A percentile compares a stretch with the other conserved stretches of the same genome.
phyloP scores from a whole-genome alignment of 108 stramenopile species.

The Bacterosira constricta region DNA sequence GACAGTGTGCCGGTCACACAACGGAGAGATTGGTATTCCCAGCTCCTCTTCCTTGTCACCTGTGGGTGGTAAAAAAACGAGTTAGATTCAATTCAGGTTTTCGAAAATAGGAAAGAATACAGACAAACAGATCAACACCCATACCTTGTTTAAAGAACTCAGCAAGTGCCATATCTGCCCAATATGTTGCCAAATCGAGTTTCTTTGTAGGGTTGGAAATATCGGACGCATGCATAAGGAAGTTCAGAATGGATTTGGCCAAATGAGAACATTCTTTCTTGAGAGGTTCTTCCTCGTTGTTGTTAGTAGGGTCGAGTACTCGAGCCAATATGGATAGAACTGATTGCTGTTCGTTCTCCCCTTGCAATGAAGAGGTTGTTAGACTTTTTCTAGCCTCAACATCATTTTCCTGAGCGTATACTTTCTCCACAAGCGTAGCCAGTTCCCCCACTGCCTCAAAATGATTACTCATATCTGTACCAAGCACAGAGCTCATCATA shows the following conservation, averaged over 20 bases:
- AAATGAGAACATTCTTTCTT: background rate
- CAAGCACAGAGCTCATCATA: conserved; percentile 72
- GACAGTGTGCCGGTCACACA: conserved; percentile 64
- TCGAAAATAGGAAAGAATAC: background rate
- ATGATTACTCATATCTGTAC: conserved; percentile 87
- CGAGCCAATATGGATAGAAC: background rate
- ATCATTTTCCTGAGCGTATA: background rate
- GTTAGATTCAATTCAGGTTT: background rate
- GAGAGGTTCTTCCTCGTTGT: background rate
- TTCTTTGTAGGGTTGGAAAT: conserved; percentile 77
- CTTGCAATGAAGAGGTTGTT: background rate
- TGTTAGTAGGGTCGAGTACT: background rate
- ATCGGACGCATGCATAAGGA: conserved; percentile 73
- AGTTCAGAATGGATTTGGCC: conserved; percentile 37
- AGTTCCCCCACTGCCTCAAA: conserved; percentile 41
- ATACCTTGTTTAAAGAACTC: conserved; percentile 79
- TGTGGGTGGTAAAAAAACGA: background rate
- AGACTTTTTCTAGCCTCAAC: background rate
- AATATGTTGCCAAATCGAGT: conserved; percentile 47
- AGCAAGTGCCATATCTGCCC: conserved; percentile 71
- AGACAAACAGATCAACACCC: background rate
- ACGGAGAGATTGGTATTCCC: conserved; percentile 72
- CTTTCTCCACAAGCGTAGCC: background rate
- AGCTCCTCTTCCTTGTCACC: conserved; percentile 59
- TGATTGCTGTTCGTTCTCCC: background rate